Evolutionary conservation across 2,329 filamentous ascomycete species (phyloP), one percentile per base, ranked within the genome.

Genomic region (Amesomyces nigricolor): DNA sequence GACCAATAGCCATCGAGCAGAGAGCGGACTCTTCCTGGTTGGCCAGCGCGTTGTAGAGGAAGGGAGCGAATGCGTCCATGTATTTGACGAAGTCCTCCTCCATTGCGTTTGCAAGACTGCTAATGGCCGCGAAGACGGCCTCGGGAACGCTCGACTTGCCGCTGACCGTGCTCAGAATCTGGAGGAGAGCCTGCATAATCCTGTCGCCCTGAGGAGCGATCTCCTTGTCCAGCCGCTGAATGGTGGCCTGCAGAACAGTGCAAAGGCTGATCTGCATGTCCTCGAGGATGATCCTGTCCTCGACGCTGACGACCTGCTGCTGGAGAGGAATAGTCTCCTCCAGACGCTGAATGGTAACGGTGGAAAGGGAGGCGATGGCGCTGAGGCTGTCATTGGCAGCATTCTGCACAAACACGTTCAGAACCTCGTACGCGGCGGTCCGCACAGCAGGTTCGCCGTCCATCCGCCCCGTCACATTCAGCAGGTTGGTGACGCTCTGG

Each of bases 181-280:
- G 86, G 38, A 99, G 82, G 54, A 94, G 79, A 49, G 88, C 82
- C 65, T 90, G 83, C 92, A 99, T 99, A 71, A 97, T 95, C 61
- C 87, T 86, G 70, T 99, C 91, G 54, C 91, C 88, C 70, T 92
- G 89, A 14, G 92, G 91, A 60, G 85, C 82, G 63, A 99, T 89
- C 70, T 97, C 92, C 70, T 86, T 86, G 73, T 97, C 94, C 26
- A 99, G 79, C 56, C 94, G 87, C 71, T 90, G 86, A 59, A 97
- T 86, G 68, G 97, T 96, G 47, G 90, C 86, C 73, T 96, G 85
- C 48, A 97, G 78, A 40, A 97, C 94, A 52, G 89, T 95, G 71
- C 86, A 87, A 67, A 99, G 79, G 71, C 91, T 96, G 50, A 91
- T 96, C 76, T 97, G 94, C 82, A 99, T 95, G 73, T 99, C 94